A percentile compares a stretch with the other conserved stretches of the same genome.
Evolutionary conservation across 257 asterid genomes (phyloP).

Genomic region (Solanum appendiculatum): DNA sequence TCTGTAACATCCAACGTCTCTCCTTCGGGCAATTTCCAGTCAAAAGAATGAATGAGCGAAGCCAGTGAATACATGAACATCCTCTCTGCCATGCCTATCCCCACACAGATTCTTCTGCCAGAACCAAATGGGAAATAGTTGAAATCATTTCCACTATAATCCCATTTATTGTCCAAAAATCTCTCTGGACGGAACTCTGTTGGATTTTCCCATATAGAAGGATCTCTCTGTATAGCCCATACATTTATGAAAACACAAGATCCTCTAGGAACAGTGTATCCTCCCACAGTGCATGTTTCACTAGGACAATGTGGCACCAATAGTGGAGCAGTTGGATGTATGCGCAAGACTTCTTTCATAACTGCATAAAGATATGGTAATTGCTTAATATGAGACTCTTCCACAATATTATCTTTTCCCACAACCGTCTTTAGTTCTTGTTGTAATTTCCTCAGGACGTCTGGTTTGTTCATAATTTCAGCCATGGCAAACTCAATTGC

Average conservation of each 20-base stretch:
- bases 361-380: conserved; percentile 42
- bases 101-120: conserved; percentile 61
- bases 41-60: conserved; percentile 48
- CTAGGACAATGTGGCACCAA: conserved; percentile 63
- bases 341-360: conserved; percentile 42
- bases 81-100: conserved; percentile 56
- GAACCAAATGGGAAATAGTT: conserved; percentile 58
- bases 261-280: conserved; percentile 40
- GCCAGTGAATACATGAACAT: conserved; percentile 49
- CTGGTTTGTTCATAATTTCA: conserved; percentile 52
- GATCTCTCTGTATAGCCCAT: conserved; percentile 62
- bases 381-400: conserved; percentile 41
- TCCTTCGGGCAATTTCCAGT: conserved; percentile 36
- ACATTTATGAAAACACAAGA: conserved; percentile 52
- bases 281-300: conserved; percentile 32
- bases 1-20: conserved; percentile 31
- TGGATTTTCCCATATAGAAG: conserved; percentile 38
- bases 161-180: conserved; percentile 33
- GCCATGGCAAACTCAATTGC: conserved; percentile 54
- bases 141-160: conserved; percentile 46
- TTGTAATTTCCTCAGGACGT: conserved; percentile 26
- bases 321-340: conserved; percentile 58
- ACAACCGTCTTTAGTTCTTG: conserved; percentile 39
- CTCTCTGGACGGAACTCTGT: conserved; percentile 42
- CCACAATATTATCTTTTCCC: conserved; percentile 31